A percentile compares a stretch with the other conserved stretches of the same genome.
phyloP scores from a whole-genome alignment of 2,329 filamentous ascomycete species.

The Cadophora sp. region DNA sequence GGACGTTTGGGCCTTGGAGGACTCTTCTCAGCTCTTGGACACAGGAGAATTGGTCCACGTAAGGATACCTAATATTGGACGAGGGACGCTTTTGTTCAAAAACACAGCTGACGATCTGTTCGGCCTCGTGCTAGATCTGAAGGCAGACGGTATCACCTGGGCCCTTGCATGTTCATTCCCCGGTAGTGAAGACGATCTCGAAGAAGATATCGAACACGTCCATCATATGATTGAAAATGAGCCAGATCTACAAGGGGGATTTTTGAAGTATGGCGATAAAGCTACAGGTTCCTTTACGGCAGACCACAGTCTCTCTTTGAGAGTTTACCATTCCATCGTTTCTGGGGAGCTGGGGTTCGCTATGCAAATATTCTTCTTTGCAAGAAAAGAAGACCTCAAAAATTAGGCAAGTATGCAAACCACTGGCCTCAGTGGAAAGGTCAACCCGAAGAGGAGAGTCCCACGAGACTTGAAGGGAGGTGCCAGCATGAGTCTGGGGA shows the following conservation, averaged over 20 bases:
- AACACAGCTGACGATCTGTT: background rate
- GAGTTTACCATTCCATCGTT: background rate
- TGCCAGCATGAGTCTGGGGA: too few relatives aligned
- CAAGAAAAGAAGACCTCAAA: background rate
- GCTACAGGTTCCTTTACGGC: background rate
- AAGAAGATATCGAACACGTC: background rate
- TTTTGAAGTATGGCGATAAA: background rate
- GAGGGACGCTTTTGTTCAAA: background rate
- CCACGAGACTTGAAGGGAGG: too few relatives aligned
- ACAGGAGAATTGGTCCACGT: background rate
- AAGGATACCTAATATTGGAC: background rate
- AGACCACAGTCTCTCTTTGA: background rate
- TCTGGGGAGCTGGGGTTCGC: background rate
- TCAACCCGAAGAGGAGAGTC: too few relatives aligned
- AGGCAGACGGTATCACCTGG: background rate
- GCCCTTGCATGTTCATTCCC: background rate
- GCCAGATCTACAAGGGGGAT: background rate
- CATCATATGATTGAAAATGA: background rate
- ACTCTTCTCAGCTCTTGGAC: background rate
- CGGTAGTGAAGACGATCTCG: background rate
- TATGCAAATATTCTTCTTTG: background rate
- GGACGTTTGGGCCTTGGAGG: background rate
- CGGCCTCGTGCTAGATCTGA: background rate
- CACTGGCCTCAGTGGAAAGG: background rate
- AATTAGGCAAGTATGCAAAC: too few relatives aligned